Evolutionary conservation across 768 basidiomycete species (phyloP), one percentile per base, ranked within the genome.

Genomic region (Podaxis mareebaensis): DNA sequence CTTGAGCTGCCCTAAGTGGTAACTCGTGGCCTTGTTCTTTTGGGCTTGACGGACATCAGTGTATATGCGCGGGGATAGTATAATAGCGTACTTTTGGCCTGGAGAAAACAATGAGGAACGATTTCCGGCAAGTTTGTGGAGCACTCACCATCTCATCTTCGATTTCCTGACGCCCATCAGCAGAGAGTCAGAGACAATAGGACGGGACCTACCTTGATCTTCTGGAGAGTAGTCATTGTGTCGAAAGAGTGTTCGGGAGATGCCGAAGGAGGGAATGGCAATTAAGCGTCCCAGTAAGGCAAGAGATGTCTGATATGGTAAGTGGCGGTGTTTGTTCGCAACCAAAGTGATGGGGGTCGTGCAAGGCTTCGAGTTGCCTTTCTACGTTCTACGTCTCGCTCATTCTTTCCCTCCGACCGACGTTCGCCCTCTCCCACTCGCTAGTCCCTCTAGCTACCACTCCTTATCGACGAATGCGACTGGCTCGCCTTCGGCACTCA

Each of bases 11-110:
- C 96, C 96, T 64, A 97, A 78, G 80, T 96, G 95, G 76, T 96
- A 96, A 79, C 93, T 94, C 68, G 92, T 94, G 79, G 92, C 92
- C 86, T 95, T 95, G 77, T 95, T 95, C 77, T 95, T 95, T 83
- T 95, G 93, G 72, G 93, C 93, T 95, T 75, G n/a, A 68, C 57
- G 55, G 24, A 52, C 33, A 65, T 72, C 59, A 73, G 65, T 55
- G 60, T 57, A 53, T 58, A 57, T 20, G 17, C 26, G 56, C 49
- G 42, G 15, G 24, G 48, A 53, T 42, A 57, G 61, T 26, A 53
- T 33, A 64, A 42, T 60, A 57, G 80, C 83, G 72, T 82, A 93
- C 91, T 95, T 85, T 85, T 94, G 73, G 89, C 85, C 91, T 94
- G 73, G 33, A 66, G 55, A 61, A 68, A 51, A 61, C 67, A 26